Base-by-base conservation (phyloP, 257 asterid genomes). In the Paraleonurus japonicus region DNA sequence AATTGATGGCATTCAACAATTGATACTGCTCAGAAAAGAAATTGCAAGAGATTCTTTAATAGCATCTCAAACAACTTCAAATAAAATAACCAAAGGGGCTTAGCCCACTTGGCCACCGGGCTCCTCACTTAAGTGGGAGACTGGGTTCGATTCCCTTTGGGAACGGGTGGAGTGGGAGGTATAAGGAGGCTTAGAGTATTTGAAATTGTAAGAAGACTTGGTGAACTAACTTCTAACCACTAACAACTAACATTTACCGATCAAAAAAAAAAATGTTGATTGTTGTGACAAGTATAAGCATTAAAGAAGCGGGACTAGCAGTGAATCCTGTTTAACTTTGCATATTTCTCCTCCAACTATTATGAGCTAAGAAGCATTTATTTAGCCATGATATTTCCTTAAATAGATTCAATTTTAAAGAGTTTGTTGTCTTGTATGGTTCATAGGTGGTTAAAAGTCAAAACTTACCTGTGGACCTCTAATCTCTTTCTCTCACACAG, bases 1-100 rank as follows among this genome's bases (percentile, higher is more conserved):
- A 77, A 70, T 51, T 65, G 65, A 72, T 62, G 51, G 24, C 28
- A 54, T 22, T 51, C 57, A 69, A 26, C 32, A 60, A n/a, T 7
- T n/a, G 33, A 54, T 53, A 16, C 15, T 54, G 10, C 16, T 61
- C 12, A 12, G n/a, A 26, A 4, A 15, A 43, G 23, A 7, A 39
- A 64, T 15, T 48, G 53, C 45, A 72, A 55, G 61, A 55, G 26
- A 54, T 23, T 65, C 51, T 10, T 37, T 26, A n/a, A 37, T 35
- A 24, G 54, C 2, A 32, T 48, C 17, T 23, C 17, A 20, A 67
- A 47, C 10, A 8, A 39, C 33, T 20, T 15, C 4, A 20, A 32
- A 41, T 15, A 48, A 15, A 24, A 28, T 16, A 26, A 43, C 37
- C 33, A 24, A 1, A 19, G 9, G 33, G n/a, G n/a, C n/a, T n/a